Evolutionary conservation across 768 basidiomycete genomes (phyloP).

Genomic region (Phlebiopsis gigantea): DNA sequence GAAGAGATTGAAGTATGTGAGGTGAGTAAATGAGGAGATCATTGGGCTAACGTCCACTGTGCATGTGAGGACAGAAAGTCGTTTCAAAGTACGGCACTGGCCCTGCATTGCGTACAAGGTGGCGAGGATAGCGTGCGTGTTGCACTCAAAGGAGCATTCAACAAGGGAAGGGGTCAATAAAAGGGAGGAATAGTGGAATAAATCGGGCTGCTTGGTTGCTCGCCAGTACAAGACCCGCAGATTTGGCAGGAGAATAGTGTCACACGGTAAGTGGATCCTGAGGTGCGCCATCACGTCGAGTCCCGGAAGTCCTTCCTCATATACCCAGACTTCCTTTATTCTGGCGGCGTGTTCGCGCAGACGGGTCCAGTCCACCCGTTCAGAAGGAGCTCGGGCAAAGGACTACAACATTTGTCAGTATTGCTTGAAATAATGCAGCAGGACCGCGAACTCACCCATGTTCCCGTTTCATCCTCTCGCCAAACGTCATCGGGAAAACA

Average conservation of each 20-base stretch:
- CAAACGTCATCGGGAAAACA: background rate
- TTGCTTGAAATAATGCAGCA: background rate
- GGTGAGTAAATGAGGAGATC: background rate
- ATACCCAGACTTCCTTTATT: background rate
- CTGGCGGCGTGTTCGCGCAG: background rate
- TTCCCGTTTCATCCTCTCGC: background rate
- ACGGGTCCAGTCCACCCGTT: background rate
- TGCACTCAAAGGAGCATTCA: background rate
- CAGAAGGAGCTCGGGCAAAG: background rate
- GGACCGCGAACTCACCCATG: background rate
- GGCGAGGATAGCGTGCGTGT: background rate
- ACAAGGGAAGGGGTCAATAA: background rate
- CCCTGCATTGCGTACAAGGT: background rate
- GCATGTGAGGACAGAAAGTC: background rate
- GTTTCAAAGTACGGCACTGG: background rate
- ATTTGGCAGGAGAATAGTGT: background rate
- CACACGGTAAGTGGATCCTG: background rate
- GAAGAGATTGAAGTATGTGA: slow-evolving; percentile 1
- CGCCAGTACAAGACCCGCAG: background rate
- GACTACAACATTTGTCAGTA: background rate
- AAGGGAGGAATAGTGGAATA: background rate
- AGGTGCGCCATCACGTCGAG: background rate
- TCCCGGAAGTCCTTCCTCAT: background rate
- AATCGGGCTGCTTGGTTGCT: background rate
- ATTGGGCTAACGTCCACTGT: background rate